Evolutionary conservation across 352 stramenopile genomes (phyloP).

Genomic region (Lagenidium giganteum): DNA sequence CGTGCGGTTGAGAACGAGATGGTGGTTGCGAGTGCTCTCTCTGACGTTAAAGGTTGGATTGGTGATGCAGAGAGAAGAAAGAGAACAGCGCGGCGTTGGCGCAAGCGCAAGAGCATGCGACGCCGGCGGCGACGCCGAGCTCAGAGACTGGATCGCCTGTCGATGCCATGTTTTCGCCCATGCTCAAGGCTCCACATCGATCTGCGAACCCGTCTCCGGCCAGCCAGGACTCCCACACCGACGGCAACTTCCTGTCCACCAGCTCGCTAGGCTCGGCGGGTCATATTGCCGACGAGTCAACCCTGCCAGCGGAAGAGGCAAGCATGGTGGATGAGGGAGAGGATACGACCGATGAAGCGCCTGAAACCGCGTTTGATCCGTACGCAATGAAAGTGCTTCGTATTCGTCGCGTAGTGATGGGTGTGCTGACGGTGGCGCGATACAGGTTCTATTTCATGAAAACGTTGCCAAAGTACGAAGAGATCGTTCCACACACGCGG

Average conservation of each 20-base stretch:
- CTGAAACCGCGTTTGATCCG: slow-evolving; percentile 78
- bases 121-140: slow-evolving; percentile 26
- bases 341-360: slow-evolving; percentile 24
- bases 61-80: slow-evolving; percentile 11
- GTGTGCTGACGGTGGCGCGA: not conserved
- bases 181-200: too few species aligned
- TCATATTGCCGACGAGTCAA: slow-evolving; percentile 12
- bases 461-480: slow-evolving; percentile 75
- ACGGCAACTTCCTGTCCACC: slow-evolving; percentile 21
- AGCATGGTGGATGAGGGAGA: slow-evolving; percentile 26
- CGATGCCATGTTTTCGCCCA: slow-evolving; percentile 58
- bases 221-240: slow-evolving; percentile 21
- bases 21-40: too few species aligned
- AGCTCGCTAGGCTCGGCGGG: slow-evolving; percentile 20
- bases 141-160: not conserved
- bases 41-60: too few species aligned
- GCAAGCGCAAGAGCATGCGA: slow-evolving; percentile 4
- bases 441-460: slow-evolving; percentile 87
- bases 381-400: slow-evolving; percentile 21
- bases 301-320: slow-evolving; percentile 5
- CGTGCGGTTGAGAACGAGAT: too few species aligned
- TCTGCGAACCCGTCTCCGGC: slow-evolving; percentile 26
- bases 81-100: slow-evolving; percentile 4
- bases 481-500: slow-evolving; percentile 47
- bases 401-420: not conserved